Conservation (phyloP, 2,329 filamentous ascomycete genomes). For the Claviceps pusilla region DNA sequence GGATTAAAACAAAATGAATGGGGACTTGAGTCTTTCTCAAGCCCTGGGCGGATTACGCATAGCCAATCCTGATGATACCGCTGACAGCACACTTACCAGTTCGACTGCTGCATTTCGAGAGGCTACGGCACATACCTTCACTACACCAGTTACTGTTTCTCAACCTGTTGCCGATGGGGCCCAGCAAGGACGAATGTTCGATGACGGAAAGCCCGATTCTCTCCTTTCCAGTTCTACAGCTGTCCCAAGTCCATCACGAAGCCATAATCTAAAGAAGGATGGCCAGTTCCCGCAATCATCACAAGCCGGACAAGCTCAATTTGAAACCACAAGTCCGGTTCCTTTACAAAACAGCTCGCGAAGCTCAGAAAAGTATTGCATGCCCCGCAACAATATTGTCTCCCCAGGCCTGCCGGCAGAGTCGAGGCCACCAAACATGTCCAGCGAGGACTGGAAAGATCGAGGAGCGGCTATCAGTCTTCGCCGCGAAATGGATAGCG, state of each 20-base stretch:
- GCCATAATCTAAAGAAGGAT: conserved; percentile 1
- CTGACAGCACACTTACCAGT: conserved; percentile 12
- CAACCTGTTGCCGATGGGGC: not conserved
- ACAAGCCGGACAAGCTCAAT: conserved; percentile 35
- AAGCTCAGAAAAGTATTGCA: conserved; percentile 30
- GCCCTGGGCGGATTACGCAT: conserved; percentile 89
- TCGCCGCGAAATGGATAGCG: conserved; percentile 69
- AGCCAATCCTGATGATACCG: conserved; percentile 78
- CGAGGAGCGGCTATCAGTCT: conserved; percentile 77
- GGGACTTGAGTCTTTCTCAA: conserved; percentile 82
- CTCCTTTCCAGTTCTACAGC: not conserved
- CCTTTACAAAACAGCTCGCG: conserved; percentile 66
- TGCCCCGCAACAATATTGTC: conserved; percentile 10
- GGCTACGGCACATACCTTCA: conserved; percentile 6
- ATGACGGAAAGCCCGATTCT: not conserved
- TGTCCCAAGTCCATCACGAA: conserved; percentile 6
- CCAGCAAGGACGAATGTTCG: not conserved
- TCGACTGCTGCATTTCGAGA: conserved; percentile 11
- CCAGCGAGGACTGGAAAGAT: conserved; percentile 91
- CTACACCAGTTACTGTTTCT: conserved; percentile 5
- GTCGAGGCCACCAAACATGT: not conserved
- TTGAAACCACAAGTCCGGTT: conserved; percentile 36
- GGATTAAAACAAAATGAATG: conserved; percentile 52
- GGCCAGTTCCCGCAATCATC: conserved; percentile 8
- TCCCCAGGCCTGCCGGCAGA: conserved; percentile 21